These are phyloP conservation scores for Aspergillus latus DNA, from an alignment of 2,329 filamentous ascomycete species.

Conservation along the genomic window DNA sequence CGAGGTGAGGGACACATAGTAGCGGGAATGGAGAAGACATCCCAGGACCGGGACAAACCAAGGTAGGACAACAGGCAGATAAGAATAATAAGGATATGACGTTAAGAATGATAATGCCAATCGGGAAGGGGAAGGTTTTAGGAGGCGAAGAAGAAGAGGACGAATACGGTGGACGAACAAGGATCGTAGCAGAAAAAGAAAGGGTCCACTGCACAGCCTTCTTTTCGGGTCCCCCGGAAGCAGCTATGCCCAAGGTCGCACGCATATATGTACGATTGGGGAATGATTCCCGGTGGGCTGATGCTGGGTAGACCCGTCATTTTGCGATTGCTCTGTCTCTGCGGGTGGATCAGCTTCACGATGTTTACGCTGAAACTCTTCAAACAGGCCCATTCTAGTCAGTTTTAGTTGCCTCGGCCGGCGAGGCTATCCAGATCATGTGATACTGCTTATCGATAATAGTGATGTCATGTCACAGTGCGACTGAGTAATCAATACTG, in stretches of 20 bases:
- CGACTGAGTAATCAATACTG: not conserved
- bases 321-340: conserved; percentile 14
- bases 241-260: not conserved
- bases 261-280: not conserved
- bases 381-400: not conserved
- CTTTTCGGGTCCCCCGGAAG: conserved; percentile 9
- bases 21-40: not conserved
- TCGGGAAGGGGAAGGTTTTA: conserved; percentile 13
- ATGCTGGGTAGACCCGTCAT: not conserved
- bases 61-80: not conserved
- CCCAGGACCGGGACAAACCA: not conserved
- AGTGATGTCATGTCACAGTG: conserved; percentile 1
- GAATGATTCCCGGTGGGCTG: not conserved
- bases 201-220: conserved; percentile 26
- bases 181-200: not conserved
- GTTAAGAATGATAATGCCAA: not conserved
- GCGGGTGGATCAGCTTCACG: not conserved
- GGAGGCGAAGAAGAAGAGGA: conserved; percentile 18
- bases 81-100: not conserved
- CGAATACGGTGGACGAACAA: conserved; percentile 5
- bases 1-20: conserved; percentile 5
- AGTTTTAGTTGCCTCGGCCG: not conserved
- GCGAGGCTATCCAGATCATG: not conserved
- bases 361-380: not conserved
- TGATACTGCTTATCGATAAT: conserved; percentile 8